Evolutionary conservation across 2,329 filamentous ascomycete genomes (phyloP), one percentile per base, ranked within the genome.

Genomic region (Aureobasidium musti): DNA sequence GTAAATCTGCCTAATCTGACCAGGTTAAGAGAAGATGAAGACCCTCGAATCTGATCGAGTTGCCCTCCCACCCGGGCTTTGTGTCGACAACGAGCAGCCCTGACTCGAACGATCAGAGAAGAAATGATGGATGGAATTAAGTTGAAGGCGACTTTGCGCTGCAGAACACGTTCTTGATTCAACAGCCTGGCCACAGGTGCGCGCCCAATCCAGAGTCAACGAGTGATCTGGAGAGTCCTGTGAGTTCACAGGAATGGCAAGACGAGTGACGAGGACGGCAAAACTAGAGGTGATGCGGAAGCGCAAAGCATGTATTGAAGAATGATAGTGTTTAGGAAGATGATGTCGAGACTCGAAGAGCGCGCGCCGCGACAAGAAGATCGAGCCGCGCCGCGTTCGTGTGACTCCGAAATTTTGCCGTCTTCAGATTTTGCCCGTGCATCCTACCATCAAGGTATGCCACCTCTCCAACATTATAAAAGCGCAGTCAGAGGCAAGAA

Each of bases 41-140:
- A 28, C 63, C 63, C 63, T 65, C 63, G 63, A 65, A n/a, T 19
- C 17, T 2, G n/a, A 56, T 49, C 63, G 63, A 65, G 41, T 52
- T 35, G 50, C 63, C 63, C 63, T 65, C 63, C 63, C 63, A 57
- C 63, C 63, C 63, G 41, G 52, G 63, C 63, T 65, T 65, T 57
- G 28, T 47, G 52, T 21, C 39, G 52, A 57, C 21, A 28, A 39
- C 30, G 52, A 65, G 63, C 63, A 65, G 63, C 63, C 52, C 63
- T 65, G 63, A 49, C 63, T 65, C 63, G 52, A 33, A 57, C 1
- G 23, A 13, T 2, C n/a, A n/a, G 17, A 54, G 19, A 47, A 3
- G 26, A 19, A 41, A 53, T 39, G 33, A 53, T 53, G 6, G n/a
- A 1, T 3, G 6, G 7, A n/a, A 14, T 26, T 3, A 33, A 30